A percentile compares a stretch with the other conserved stretches of the same genome.
phyloP scores from a whole-genome alignment of 2,329 filamentous ascomycete genomes.

The Metarhizium brunneum region DNA sequence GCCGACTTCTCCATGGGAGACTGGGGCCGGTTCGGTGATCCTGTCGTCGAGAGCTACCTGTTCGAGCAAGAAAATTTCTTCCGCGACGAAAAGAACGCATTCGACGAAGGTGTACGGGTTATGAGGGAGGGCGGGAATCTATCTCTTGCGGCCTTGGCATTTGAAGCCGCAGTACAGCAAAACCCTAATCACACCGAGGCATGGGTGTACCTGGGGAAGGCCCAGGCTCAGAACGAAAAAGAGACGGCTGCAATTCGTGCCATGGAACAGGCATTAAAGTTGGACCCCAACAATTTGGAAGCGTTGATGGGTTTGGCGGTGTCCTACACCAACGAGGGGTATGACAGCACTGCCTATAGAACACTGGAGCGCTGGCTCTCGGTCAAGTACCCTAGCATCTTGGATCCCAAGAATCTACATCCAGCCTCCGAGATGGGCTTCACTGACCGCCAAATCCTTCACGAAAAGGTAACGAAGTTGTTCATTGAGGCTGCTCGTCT shows the following conservation, averaged over 20 bases:
- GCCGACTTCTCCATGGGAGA: constrained; percentile 57
- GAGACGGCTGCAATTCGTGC: constrained; percentile 92
- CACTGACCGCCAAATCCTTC: constrained; percentile 81
- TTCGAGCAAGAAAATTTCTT: constrained; percentile 95
- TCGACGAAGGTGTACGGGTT: constrained; percentile 86
- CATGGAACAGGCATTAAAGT: constrained; percentile 79
- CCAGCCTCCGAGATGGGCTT: constrained; percentile 80
- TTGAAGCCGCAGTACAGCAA: constrained; percentile 91
- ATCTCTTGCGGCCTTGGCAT: constrained; percentile 84
- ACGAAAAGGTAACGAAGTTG: constrained; percentile 80
- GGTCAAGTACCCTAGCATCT: constrained; percentile 83
- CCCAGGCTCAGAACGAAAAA: constrained; percentile 98
- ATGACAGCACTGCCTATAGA: constrained; percentile 92
- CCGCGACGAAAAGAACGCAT: constrained; percentile 70
- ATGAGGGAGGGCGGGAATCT: constrained; percentile 91
- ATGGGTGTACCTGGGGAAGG: constrained; percentile 85
- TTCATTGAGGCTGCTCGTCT: constrained; percentile 92
- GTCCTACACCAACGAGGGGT: constrained; percentile 97
- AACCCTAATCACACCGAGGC: constrained; percentile 81
- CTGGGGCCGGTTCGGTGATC: constrained; percentile 60
- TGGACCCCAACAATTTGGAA: constrained; percentile 77
- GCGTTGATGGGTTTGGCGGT: constrained; percentile 94
- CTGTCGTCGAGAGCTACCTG: constrained; percentile 78
- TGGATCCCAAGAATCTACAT: constrained; percentile 62
- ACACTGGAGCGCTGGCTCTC: constrained; percentile 95